phyloP scores from a whole-genome alignment of 139 green algal genomes.

The Spirogloea muscicola region DNA sequence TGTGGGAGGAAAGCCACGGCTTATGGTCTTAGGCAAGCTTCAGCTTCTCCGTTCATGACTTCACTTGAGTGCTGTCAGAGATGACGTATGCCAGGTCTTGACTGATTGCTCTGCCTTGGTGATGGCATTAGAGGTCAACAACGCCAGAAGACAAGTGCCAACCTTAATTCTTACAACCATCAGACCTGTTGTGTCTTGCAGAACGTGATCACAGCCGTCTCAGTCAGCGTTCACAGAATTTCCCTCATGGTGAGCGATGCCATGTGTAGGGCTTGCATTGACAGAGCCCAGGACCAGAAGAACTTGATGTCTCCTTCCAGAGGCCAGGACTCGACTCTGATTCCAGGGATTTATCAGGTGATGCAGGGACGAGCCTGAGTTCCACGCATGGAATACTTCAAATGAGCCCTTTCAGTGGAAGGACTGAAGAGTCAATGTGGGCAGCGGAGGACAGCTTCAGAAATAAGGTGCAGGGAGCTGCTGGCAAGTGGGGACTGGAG shows the following conservation, averaged over 20 bases:
- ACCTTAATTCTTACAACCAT: too few species aligned
- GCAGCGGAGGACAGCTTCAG: neutral
- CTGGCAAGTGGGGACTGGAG: slow-evolving; percentile 3
- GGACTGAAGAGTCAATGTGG: neutral
- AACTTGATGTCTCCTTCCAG: neutral
- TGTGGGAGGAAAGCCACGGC: slow-evolving; percentile 5
- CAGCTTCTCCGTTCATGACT: neutral
- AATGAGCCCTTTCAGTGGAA: slow-evolving; percentile 3
- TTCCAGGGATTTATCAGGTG: slow-evolving; percentile 2
- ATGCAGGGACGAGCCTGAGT: neutral
- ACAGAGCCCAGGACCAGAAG: too few species aligned
- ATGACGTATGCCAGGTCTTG: neutral
- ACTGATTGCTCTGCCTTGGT: neutral
- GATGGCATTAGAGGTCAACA: too few species aligned
- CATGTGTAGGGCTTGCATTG: too few species aligned
- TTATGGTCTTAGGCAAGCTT: slow-evolving; percentile 33
- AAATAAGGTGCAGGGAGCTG: neutral
- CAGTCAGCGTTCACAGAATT: too few species aligned
- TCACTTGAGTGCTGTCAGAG: neutral
- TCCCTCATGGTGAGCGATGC: too few species aligned
- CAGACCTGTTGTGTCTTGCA: too few species aligned
- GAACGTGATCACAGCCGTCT: too few species aligned
- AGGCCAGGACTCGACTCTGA: neutral
- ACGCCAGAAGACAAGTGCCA: too few species aligned
- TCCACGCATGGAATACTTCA: neutral